phyloP scores from a whole-genome alignment of 1,284 basidiomycete genomes.

The Microstroma glucosiphilum region DNA sequence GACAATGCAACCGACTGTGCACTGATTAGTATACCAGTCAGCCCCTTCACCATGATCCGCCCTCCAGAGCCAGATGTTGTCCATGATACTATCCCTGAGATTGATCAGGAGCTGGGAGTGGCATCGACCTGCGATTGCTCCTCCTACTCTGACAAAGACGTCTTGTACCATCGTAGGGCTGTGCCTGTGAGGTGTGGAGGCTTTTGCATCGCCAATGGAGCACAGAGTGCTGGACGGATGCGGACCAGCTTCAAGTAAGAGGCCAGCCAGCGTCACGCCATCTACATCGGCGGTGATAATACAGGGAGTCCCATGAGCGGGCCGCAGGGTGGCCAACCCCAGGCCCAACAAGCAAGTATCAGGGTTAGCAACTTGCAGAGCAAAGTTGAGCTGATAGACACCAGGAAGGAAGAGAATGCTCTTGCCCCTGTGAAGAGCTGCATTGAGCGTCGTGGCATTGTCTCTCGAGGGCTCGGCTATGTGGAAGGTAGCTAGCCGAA shows the following conservation, averaged over 20 bases:
- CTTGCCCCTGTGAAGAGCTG: conserved; percentile 3
- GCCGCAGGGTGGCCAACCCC: conserved; percentile 8
- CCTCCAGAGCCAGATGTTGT: conserved; percentile 11
- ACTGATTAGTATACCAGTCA: conserved; percentile 6
- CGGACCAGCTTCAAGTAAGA: conserved; percentile 8
- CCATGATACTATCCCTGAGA: conserved; percentile 4
- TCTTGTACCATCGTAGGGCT: conserved; percentile 1
- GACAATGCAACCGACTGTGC: conserved; percentile 1
- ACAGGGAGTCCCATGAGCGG: conserved; percentile 3
- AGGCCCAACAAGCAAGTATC: conserved; percentile 5
- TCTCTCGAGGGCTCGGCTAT: neutral
- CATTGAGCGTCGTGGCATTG: conserved; percentile 3
- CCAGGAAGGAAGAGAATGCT: conserved; percentile 8
- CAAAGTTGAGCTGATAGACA: conserved; percentile 4
- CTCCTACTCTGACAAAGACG: conserved; percentile 9
- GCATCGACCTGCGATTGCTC: neutral
- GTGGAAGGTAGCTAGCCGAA: conserved; percentile 6
- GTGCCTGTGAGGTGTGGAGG: neutral
- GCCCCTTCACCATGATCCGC: conserved; percentile 10
- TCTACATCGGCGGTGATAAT: conserved; percentile 6
- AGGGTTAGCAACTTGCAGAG: neutral
- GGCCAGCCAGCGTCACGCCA: conserved; percentile 2
- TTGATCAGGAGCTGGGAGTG: neutral
- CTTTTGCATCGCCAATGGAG: neutral
- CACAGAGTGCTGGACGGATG: neutral